phyloP scores from a whole-genome alignment of 2,329 filamentous ascomycete genomes.

The Aciculosporium take region DNA sequence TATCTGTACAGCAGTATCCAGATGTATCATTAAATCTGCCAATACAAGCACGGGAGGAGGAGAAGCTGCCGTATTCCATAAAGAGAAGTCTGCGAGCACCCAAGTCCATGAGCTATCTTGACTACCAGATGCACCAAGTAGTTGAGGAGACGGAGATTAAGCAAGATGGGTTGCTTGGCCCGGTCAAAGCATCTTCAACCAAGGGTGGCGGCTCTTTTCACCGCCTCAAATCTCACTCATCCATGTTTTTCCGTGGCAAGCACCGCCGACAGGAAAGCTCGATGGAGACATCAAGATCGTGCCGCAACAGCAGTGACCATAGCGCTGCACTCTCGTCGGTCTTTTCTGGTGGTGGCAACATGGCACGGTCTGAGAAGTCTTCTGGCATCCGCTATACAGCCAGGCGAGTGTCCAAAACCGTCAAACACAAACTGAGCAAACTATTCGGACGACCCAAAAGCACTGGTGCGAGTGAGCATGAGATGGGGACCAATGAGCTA shows the following conservation, averaged over 20 bases:
- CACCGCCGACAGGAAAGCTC: conserved; percentile 19
- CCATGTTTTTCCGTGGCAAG: conserved; percentile 29
- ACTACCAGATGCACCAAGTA: neutral
- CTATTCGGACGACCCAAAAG: conserved; percentile 19
- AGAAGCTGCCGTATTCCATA: conserved; percentile 8
- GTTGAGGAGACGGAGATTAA: neutral
- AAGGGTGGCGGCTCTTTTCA: conserved; percentile 16
- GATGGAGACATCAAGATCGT: conserved; percentile 31
- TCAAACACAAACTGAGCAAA: conserved; percentile 46
- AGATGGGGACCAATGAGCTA: conserved; percentile 5
- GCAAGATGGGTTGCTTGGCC: conserved; percentile 17
- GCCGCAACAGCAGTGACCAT: conserved; percentile 31
- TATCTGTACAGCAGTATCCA: conserved; percentile 6
- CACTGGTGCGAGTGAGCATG: conserved; percentile 5
- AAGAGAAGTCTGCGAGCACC: conserved; percentile 25
- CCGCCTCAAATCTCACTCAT: conserved; percentile 26
- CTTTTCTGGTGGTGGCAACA: conserved; percentile 12
- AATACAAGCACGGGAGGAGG: conserved; percentile 16
- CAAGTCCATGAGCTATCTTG: conserved; percentile 42
- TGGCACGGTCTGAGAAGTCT: conserved; percentile 13
- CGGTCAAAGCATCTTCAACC: conserved; percentile 22
- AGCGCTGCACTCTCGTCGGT: conserved; percentile 20
- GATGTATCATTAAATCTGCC: neutral
- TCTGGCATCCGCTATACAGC: conserved; percentile 33
- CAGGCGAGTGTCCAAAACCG: conserved; percentile 45